Base-by-base conservation (phyloP, 148 eudicot species). In the Rhododendron williamsianum region DNA sequence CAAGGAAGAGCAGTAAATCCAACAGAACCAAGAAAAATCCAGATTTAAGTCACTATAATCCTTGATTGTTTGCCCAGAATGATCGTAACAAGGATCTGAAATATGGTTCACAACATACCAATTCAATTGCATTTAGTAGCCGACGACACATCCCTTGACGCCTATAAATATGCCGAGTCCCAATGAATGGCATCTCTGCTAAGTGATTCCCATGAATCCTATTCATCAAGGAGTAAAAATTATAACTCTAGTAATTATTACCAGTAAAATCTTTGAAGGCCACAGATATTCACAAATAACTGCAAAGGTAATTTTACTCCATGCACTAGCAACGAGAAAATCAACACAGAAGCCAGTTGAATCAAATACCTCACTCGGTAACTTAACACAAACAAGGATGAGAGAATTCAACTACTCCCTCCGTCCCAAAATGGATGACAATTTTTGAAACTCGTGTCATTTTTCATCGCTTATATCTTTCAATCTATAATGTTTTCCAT, bases 121-220 rank as follows among this genome's bases (percentile, higher is more conserved):
- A 85, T 88, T 95, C 98, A 89, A 94, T 87, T 46, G 93, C 98
- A 86, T 84, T 78, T 72, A 97, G 92, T 86, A 97, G 94, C 56
- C 96, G 93, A 38, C 96, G 92, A 60, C 98, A 94, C 99, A 97
- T 93, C 85, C 99, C 99, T 90, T 95, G 94, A 72, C 96, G 98
- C 88, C 99, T 90, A 84, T 94, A 93, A 69, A 84, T 85, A 87
- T 91, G 84, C 43, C 99, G 94, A 77, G 99, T 97, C 82, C 95
- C 99, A 82, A 97, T 92, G 81, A 95, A 97, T 80, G 99, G 99
- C 99, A 97, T 97, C 93, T 97, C 99, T 43, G 99, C 98, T 80
- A 97, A 87, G 77, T 88, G 91, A 89, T 88, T 92, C 41, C 98
- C 99, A 87, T 91, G 96, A 78, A 96, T 92, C 91, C 99, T 96